Evolutionary conservation across 1,139 yeast genomes (phyloP).

Genomic region (Hyphopichia buzzinii): DNA sequence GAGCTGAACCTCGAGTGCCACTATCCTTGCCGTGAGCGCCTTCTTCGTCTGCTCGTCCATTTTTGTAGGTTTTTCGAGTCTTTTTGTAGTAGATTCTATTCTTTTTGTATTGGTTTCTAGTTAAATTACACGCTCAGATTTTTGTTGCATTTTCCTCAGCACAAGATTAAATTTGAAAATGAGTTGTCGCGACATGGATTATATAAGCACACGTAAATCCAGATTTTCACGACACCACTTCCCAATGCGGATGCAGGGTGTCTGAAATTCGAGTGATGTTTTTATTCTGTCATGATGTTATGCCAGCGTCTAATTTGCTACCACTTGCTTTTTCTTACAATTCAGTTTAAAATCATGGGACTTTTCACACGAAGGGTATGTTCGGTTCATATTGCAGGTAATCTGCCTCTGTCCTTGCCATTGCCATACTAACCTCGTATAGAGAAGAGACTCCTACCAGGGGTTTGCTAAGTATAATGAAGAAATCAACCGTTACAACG

Average conservation of each 20-base stretch:
- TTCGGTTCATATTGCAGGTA: no score
- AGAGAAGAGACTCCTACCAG: constrained; percentile 19
- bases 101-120: no score
- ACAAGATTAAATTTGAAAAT: no score
- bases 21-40: constrained; percentile 6
- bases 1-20: constrained; percentile 8
- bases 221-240: neutral
- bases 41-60: constrained; percentile 8
- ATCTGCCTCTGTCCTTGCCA: neutral
- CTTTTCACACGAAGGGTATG: neutral
- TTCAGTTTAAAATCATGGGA: neutral
- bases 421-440: constrained; percentile 1
- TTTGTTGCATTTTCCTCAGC: no score
- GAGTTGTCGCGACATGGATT: no score
- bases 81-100: no score
- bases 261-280: neutral
- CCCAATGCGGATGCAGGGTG: neutral
- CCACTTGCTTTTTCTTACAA: neutral
- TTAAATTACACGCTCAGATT: no score
- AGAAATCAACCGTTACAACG: constrained; percentile 25
- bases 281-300: neutral
- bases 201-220: no score
- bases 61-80: no score
- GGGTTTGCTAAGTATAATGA: constrained; percentile 40
- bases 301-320: neutral